Evolutionary conservation across 2,329 filamentous ascomycete genomes (phyloP), one percentile per base, ranked within the genome.

Genomic region (Microthyrium microscopicum): DNA sequence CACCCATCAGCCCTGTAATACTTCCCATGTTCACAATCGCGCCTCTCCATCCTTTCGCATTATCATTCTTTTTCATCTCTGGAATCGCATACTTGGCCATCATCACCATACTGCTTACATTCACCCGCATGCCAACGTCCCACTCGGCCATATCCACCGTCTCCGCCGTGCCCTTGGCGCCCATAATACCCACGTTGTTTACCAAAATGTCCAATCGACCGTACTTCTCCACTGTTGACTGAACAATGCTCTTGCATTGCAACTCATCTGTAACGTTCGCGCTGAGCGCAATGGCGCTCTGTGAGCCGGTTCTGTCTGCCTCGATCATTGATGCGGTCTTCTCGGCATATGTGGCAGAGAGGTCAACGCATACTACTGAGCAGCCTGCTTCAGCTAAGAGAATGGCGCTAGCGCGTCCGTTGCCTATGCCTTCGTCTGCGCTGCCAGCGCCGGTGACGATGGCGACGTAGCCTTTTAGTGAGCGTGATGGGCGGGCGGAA

Each of bases 31-130:
- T 77, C 42, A 76, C 57, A 38, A 75, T 68, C 26, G 51, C 58
- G 5, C 68, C 67, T 35, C 57, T 55, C 41, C 45, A 49, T 12
- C 34, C 53, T 44, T 36, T 44, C 22, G 62, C 56, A 0, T 56
- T 56, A 5, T 60, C 52, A 35, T 74, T 73, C 35, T 56, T 58
- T 17, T 42, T 40, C 72, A 77, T 77, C 3, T 55, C 63, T 0
- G 72, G 73, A 20, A 78, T 64, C 0, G 63, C 62, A 41, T 68
- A 65, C 43, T 74, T 73, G 13, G 58, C 56, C 69, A 77, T 76
- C 35, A 66, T 55, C 20, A 77, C 64, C 72, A 77, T 77, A 42
- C 66, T 72, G 4, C 61, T 62, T 4, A 78, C 68, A 43, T 78
- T 78, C 29, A 76, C 54, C 28, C 72, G 60, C 35, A 78, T 57